Evolutionary conservation across 1,139 yeast species (phyloP).

Genomic region (Hanseniaspora uvarum): DNA sequence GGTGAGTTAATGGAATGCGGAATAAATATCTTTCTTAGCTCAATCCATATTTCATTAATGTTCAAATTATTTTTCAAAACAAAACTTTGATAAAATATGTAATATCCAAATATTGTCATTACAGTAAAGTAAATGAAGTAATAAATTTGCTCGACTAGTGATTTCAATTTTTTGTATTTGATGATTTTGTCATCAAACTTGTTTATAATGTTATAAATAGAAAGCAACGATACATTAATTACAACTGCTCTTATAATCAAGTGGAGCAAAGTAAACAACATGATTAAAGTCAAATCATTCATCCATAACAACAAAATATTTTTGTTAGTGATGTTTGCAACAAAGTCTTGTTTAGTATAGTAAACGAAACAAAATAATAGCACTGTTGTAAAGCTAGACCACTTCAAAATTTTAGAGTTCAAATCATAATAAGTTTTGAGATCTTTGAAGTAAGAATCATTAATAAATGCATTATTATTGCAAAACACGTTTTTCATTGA

Average conservation of each 20-base stretch:
- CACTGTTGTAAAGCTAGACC: slow-evolving; percentile 6
- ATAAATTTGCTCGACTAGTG: slow-evolving; percentile 15
- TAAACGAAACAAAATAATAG: slow-evolving; percentile 3
- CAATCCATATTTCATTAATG: neutral
- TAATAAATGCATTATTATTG: slow-evolving; percentile 4
- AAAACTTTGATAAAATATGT: slow-evolving; percentile 7
- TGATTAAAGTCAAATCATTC: slow-evolving; percentile 1
- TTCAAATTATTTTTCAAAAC: neutral
- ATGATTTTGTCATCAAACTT: slow-evolving; percentile 1
- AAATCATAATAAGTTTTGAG: slow-evolving; percentile 14
- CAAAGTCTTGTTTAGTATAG: neutral
- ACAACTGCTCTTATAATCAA: slow-evolving; percentile 11
- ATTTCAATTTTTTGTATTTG: slow-evolving; percentile 11
- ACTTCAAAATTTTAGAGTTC: slow-evolving; percentile 8
- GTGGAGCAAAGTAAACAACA: slow-evolving; percentile 2
- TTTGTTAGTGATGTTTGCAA: neutral
- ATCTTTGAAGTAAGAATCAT: slow-evolving; percentile 10
- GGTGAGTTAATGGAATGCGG: slow-evolving; percentile 6
- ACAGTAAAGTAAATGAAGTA: slow-evolving; percentile 2
- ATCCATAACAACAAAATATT: neutral
- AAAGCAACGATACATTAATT: neutral
- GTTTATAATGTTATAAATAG: neutral
- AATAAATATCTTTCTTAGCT: slow-evolving; percentile 12
- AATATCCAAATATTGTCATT: slow-evolving; percentile 8
- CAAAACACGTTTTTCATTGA: slow-evolving; percentile 1